Conservation (phyloP, 495 filamentous ascomycete genomes). For the Penicillium ucsense region DNA sequence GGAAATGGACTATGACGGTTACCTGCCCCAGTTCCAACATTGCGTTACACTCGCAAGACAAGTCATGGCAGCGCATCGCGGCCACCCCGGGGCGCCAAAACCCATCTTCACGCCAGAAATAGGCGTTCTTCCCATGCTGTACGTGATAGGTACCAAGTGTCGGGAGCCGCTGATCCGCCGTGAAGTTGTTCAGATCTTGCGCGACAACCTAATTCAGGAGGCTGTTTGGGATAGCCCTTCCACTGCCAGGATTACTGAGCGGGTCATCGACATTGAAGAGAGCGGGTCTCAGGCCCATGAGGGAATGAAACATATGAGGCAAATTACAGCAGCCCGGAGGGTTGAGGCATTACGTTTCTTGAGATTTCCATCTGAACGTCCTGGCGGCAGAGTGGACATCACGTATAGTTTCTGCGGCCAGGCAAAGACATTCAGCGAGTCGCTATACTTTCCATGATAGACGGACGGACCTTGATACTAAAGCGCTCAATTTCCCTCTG, state of each 20-base stretch:
- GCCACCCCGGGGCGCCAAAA: not conserved
- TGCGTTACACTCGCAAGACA: not conserved
- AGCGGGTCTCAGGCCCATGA: not conserved
- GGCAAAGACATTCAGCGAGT: not conserved
- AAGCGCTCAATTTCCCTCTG: too few relatives aligned
- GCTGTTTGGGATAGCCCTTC: conserved; percentile 23
- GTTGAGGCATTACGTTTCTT: not conserved
- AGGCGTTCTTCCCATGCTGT: not conserved
- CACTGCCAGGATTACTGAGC: conserved; percentile 17
- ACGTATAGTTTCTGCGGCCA: not conserved
- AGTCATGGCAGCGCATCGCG: not conserved
- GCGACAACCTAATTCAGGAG: conserved; percentile 18
- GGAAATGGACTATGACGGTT: not conserved
- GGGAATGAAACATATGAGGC: not conserved
- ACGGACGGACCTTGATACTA: too few relatives aligned
- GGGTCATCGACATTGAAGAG: conserved; percentile 15
- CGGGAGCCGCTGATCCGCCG: not conserved
- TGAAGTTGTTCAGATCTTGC: conserved; percentile 9
- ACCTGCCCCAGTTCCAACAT: not conserved
- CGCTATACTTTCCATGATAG: too few relatives aligned
- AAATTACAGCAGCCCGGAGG: not conserved
- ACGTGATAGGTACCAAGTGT: not conserved
- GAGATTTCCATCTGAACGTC: too few relatives aligned
- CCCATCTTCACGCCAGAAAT: not conserved
- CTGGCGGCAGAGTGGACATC: not conserved